Evolutionary conservation across 306 rosid species (phyloP), one percentile per base, ranked within the genome.

Genomic region (Potentilla sterilis): DNA sequence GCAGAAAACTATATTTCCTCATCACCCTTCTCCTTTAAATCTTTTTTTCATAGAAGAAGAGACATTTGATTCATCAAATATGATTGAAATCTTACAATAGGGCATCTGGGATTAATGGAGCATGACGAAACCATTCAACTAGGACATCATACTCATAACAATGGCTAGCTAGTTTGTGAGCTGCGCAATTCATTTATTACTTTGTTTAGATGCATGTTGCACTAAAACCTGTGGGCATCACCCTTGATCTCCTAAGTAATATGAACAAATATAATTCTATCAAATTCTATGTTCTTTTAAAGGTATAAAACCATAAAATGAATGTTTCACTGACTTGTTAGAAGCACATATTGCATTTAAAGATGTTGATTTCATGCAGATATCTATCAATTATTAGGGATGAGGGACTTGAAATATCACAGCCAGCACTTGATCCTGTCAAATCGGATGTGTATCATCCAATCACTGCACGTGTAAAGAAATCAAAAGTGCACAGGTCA

Each of bases 391-490:
- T 92, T 80, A 79, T 94, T 69, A 75, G 82, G 82, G 93, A 87
- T 69, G 98, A 92, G 85, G 96, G 89, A 74, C 93, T 94, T 22
- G 95, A 92, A 87, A 92, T 94, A 88, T 94, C 98, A 72, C 98
- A 94, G 89, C 98, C 98, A 43, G 98, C 92, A 38, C 90, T 94
- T 69, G 98, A 92, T 86, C 93, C 89, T 48, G 75, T 21, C 48
- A 90, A 94, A 86, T 94, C 98, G 46, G 93, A 85, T 66, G 88
- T 94, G 59, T 94, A 94, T 86, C 97, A 94, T 81, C 85, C 89
- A 40, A 84, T 94, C 65, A 92, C 98, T 32, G 89, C 83, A 67
- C 96, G 87, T n/a, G 80, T 11, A 78, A 80, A 77, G 46, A 78
- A 89, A 75, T 86, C 90, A 19, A 94, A 73, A 88, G 95, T 88